Conservation (phyloP, 1,139 yeast species). For the Geotrichum cucujoidarum region DNA sequence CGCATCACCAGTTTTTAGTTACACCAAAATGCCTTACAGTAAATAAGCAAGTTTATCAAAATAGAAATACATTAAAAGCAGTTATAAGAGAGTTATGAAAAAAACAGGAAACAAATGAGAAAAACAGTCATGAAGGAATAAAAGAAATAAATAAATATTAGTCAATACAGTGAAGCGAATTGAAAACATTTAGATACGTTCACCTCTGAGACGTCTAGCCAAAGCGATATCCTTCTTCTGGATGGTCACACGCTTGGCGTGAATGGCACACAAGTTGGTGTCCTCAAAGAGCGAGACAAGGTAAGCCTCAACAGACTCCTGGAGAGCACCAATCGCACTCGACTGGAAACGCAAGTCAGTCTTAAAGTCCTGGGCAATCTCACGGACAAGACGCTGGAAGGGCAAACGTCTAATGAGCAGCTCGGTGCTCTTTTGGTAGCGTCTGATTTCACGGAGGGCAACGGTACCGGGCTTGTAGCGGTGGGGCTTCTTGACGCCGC, state of each 20-base stretch:
- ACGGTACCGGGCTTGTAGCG: slow-evolving; percentile 99
- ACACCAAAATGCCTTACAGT: no score
- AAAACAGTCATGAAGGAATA: background rate
- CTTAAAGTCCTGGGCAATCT: slow-evolving; percentile 97
- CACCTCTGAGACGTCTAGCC: slow-evolving; percentile 99
- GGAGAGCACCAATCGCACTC: slow-evolving; percentile 97
- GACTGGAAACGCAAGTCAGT: slow-evolving; percentile 98
- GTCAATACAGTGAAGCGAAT: background rate
- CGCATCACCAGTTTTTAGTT: no score
- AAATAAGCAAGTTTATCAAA: no score
- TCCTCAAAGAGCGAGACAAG: slow-evolving; percentile 86
- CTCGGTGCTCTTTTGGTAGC: slow-evolving; percentile 98
- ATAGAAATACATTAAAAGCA: no score
- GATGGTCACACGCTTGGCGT: slow-evolving; percentile 98
- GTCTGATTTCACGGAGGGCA: slow-evolving; percentile 98
- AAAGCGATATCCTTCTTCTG: slow-evolving; percentile 99
- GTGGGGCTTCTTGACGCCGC: slow-evolving; percentile 99
- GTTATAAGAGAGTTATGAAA: no score
- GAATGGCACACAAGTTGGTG: slow-evolving; percentile 97
- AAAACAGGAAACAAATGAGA: background rate
- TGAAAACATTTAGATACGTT: slow-evolving; percentile 27
- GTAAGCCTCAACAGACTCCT: slow-evolving; percentile 98
- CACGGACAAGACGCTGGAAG: slow-evolving; percentile 97
- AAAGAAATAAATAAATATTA: background rate
- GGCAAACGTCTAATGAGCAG: slow-evolving; percentile 95